A percentile compares a stretch with the other conserved stretches of the same genome.
Evolutionary conservation across 1,284 basidiomycete species (phyloP).

Genomic region (Cystobasidium sp.): DNA sequence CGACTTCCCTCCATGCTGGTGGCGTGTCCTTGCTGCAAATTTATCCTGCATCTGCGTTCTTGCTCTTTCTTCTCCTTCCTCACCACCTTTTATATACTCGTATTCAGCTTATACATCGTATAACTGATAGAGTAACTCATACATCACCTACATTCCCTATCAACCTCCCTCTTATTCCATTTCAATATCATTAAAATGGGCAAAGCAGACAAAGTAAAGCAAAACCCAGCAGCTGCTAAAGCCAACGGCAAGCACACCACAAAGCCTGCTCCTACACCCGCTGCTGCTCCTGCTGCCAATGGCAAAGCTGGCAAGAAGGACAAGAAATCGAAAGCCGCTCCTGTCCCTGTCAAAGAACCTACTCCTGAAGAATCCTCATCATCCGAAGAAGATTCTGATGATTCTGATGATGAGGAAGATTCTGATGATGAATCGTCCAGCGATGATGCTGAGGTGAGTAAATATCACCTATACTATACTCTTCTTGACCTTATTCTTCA

Average conservation of each 20-base stretch:
- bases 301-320: conserved; percentile 41
- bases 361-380: conserved; percentile 24
- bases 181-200: conserved; percentile 32
- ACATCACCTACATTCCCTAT: not conserved
- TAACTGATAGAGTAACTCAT: conserved; percentile 13
- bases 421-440: conserved; percentile 36
- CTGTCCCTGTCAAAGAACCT: conserved; percentile 41
- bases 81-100: not conserved
- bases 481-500: not conserved
- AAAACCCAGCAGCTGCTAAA: conserved; percentile 44
- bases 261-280: conserved; percentile 53
- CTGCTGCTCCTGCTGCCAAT: conserved; percentile 39
- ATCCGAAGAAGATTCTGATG: conserved; percentile 41
- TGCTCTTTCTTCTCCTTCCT: not conserved
- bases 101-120: not conserved
- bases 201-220: conserved; percentile 45
- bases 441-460: conserved; percentile 46
- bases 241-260: conserved; percentile 50
- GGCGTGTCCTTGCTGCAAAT: conserved; percentile 5
- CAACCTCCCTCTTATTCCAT: not conserved
- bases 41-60: conserved; percentile 1
- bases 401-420: conserved; percentile 34
- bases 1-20: not conserved
- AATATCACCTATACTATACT: not conserved
- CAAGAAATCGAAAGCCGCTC: conserved; percentile 51